Percentiles rank a stretch among this genome's conserved stretches.
These are phyloP conservation scores for Cylindrodendrum hubeiense DNA, from an alignment of 2,329 filamentous ascomycete species.

Conservation along the genomic window DNA sequence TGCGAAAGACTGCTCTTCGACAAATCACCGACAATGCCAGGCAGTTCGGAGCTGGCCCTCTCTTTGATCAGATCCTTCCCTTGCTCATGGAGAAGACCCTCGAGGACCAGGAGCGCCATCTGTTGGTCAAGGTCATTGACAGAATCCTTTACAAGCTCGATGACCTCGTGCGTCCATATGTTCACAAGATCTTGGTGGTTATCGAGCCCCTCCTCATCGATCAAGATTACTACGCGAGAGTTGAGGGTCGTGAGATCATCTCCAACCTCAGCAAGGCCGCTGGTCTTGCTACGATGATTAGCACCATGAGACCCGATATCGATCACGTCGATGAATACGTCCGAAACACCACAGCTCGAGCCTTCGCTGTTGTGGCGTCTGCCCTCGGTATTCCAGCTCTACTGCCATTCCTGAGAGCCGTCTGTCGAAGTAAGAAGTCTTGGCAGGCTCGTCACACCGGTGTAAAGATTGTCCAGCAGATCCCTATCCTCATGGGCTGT, in stretches of 20 bases:
- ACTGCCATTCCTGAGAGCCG: conserved; percentile 92
- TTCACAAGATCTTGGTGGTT: conserved; percentile 98
- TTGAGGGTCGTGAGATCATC: conserved; percentile 98
- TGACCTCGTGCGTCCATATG: conserved; percentile 93
- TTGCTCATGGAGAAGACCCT: conserved; percentile 98
- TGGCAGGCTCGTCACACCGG: conserved; percentile 98
- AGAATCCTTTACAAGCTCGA: conserved; percentile 98
- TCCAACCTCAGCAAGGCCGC: conserved; percentile 98
- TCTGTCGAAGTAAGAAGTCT: conserved; percentile 98
- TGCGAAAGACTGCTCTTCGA: conserved; percentile 97
- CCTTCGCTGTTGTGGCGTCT: conserved; percentile 96
- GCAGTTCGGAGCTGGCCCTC: conserved; percentile 90
- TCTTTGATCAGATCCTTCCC: conserved; percentile 98
- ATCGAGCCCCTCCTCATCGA: conserved; percentile 99
- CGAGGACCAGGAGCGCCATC: conserved; percentile 97
- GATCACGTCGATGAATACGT: conserved; percentile 99
- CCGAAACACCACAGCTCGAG: conserved; percentile 95
- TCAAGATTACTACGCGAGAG: conserved; percentile 98
- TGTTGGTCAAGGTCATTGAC: conserved; percentile 99
- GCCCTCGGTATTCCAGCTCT: conserved; percentile 95
- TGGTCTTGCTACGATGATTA: conserved; percentile 98
- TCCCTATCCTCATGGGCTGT: conserved; percentile 98
- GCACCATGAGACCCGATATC: conserved; percentile 98
- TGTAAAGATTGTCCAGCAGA: conserved; percentile 99
- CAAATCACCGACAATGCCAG: conserved; percentile 98